Percentiles rank a stretch among this genome's conserved stretches.
phyloP scores from a whole-genome alignment of 768 basidiomycete genomes.

The Boletus reticulatus region DNA sequence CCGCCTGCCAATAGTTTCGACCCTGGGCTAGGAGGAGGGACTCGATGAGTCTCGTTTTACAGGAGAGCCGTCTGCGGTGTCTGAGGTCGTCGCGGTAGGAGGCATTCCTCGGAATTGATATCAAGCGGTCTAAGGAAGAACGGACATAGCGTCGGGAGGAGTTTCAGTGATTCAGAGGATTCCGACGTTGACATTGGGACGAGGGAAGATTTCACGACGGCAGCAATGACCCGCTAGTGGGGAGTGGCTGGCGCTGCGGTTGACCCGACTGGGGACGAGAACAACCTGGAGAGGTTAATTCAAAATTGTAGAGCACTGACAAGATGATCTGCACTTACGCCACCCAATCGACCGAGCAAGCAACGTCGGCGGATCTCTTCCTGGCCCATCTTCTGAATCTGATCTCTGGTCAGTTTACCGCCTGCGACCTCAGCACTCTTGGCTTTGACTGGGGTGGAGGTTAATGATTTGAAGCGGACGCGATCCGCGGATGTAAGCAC shows the following conservation, averaged over 20 bases:
- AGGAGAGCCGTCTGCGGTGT: slow-evolving; percentile 6
- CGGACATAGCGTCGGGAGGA: slow-evolving; percentile 72
- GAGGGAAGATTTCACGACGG: slow-evolving; percentile 77
- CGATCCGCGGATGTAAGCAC: slow-evolving; percentile 75
- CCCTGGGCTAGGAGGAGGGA: slow-evolving; percentile 38
- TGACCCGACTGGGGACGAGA: slow-evolving; percentile 59
- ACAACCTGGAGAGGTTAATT: slow-evolving; percentile 44
- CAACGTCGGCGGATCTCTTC: slow-evolving; percentile 77
- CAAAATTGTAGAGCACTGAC: neutral
- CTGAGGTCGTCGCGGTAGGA: slow-evolving; percentile 21
- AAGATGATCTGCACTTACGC: slow-evolving; percentile 33
- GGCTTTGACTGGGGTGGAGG: slow-evolving; percentile 61
- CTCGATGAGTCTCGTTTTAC: slow-evolving; percentile 23
- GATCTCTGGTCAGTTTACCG: slow-evolving; percentile 57
- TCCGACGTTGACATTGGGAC: slow-evolving; percentile 78
- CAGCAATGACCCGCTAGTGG: slow-evolving; percentile 57
- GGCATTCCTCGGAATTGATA: slow-evolving; percentile 53
- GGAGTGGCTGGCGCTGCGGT: slow-evolving; percentile 59
- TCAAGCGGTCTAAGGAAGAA: slow-evolving; percentile 72
- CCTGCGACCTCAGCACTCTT: slow-evolving; percentile 40
- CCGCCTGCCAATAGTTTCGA: slow-evolving; percentile 27
- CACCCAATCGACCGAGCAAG: too few species aligned
- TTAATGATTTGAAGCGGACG: slow-evolving; percentile 68
- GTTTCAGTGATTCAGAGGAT: slow-evolving; percentile 67
- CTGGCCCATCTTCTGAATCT: slow-evolving; percentile 68